Base-by-base conservation (phyloP, 2,329 filamentous ascomycete genomes). In the Conoideocrella luteorostrata region DNA sequence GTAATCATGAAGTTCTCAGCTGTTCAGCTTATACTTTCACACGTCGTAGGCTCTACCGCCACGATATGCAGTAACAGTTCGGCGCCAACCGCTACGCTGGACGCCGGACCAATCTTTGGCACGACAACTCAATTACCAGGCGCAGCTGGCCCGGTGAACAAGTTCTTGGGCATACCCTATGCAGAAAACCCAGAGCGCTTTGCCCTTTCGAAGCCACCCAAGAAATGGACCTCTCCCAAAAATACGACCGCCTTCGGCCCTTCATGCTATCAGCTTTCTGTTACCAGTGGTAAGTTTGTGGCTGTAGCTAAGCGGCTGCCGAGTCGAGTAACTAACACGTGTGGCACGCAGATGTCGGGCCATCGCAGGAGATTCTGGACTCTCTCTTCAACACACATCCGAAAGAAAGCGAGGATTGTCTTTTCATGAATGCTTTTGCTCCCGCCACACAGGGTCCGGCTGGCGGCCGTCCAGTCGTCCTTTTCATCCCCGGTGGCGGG, bases 391-490 rank as follows among this genome's bases (percentile, higher is more conserved):
- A 49, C 12, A 44, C 26, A 2, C 46, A 48, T 7, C 13, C 52
- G 1, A 37, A 44, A 4, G 53, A 58, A 39, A 60, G 57, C 13
- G 54, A 60, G 36, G 57, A 60, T 23, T 60, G 56, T 15, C 51
- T 61, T 4, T 54, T 45, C 21, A 47, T 59, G 2, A 59, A 61
- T 22, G 50, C 55, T 4, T 61, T 61, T 32, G 50, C 52, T 4
- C 57, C 56, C 1, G 30, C 48, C 4, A 39, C 20, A 1, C 38
- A 47, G 1, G 43, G 20, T 0, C 44, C 49, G 3, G 24, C 29
- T 5, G 37, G 40, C 3, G 52, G 52, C 4, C 48, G 48, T 1
- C 41, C 57, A 3, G 49, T 59, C 3, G 24, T 59, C 1, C 35
- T 60, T 9, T 61, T 56, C 33, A 54, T 60, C 34, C 54, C 48